Evolutionary conservation across 2,329 filamentous ascomycete genomes (phyloP).

Genomic region (Fusarium setosum): DNA sequence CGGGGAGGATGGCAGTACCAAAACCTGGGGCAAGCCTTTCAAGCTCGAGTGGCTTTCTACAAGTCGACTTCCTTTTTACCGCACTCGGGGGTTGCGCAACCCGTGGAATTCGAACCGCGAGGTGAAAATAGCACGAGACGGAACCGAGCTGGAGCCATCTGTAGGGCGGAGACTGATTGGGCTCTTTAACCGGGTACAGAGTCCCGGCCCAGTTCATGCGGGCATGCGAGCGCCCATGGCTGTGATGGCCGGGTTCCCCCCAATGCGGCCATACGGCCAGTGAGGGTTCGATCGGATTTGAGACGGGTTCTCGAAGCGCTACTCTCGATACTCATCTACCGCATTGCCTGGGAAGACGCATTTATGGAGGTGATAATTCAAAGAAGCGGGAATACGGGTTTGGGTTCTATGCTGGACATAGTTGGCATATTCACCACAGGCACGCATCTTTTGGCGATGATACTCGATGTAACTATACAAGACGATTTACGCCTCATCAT

Average conservation of each 20-base stretch:
- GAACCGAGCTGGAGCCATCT: conserved; percentile 89
- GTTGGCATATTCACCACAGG: conserved; percentile 23
- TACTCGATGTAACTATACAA: conserved; percentile 29
- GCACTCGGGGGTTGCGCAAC: conserved; percentile 87
- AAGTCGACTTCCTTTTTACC: conserved; percentile 85
- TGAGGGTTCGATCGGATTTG: conserved; percentile 16
- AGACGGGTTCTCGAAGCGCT: conserved; percentile 25
- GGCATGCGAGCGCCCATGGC: conserved; percentile 47
- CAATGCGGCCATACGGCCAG: conserved; percentile 50
- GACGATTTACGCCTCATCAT: conserved; percentile 32
- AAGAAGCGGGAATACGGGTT: conserved; percentile 26
- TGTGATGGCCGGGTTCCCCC: conserved; percentile 53
- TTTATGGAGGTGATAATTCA: conserved; percentile 38
- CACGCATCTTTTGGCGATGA: conserved; percentile 12
- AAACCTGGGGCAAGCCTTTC: conserved; percentile 92
- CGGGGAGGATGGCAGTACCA: conserved; percentile 59
- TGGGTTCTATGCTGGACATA: conserved; percentile 40
- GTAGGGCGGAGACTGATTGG: conserved; percentile 81
- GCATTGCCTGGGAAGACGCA: conserved; percentile 9
- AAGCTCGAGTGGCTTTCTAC: conserved; percentile 91
- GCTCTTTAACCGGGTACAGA: conserved; percentile 76
- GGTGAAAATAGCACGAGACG: conserved; percentile 95
- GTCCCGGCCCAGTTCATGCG: conserved; percentile 47
- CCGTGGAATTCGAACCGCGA: conserved; percentile 96
- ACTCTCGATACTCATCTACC: conserved; percentile 6